phyloP scores from a whole-genome alignment of 177 flowering plant species.

The Vitis hybrid region DNA sequence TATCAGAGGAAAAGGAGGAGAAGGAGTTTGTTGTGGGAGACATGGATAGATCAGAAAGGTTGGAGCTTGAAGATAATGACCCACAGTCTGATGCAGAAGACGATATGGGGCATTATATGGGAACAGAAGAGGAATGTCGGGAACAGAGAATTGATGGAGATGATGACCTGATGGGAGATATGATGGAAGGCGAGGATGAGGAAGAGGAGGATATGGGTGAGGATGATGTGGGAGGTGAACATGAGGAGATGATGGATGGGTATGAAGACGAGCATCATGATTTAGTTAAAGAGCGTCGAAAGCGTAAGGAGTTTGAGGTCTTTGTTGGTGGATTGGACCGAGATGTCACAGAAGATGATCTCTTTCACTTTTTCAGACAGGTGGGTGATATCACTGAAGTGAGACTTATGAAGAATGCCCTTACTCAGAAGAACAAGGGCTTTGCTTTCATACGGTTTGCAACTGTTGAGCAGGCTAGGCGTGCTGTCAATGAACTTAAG shows the following conservation, averaged over 20 bases:
- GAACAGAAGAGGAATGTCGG: slow-evolving; percentile 6
- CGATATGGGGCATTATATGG: slow-evolving; percentile 12
- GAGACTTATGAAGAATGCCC: slow-evolving; percentile 34
- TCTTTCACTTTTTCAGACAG: slow-evolving; percentile 23
- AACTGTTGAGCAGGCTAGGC: slow-evolving; percentile 34
- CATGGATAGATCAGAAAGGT: slow-evolving; percentile 14
- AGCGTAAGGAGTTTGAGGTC: slow-evolving; percentile 35
- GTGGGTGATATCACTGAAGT: slow-evolving; percentile 36
- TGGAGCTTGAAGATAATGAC: too few species aligned
- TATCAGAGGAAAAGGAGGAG: slow-evolving; percentile 12
- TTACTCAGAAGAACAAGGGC: slow-evolving; percentile 39
- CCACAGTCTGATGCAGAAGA: slow-evolving; percentile 18
- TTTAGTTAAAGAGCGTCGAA: slow-evolving; percentile 28
- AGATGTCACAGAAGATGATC: slow-evolving; percentile 35
- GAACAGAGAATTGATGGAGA: slow-evolving; percentile 13
- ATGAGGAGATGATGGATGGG: slow-evolving; percentile 8
- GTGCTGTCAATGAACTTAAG: slow-evolving; percentile 35
- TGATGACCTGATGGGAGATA: background rate
- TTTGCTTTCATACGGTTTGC: slow-evolving; percentile 39
- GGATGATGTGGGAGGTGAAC: slow-evolving; percentile 9
- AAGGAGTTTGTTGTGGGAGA: slow-evolving; percentile 11
- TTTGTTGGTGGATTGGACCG: slow-evolving; percentile 40
- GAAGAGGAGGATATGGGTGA: slow-evolving; percentile 17
- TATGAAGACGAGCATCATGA: slow-evolving; percentile 33
- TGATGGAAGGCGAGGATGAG: slow-evolving; percentile 20